phyloP scores from a whole-genome alignment of 768 basidiomycete genomes.

The Candolleomyces efflorescens region DNA sequence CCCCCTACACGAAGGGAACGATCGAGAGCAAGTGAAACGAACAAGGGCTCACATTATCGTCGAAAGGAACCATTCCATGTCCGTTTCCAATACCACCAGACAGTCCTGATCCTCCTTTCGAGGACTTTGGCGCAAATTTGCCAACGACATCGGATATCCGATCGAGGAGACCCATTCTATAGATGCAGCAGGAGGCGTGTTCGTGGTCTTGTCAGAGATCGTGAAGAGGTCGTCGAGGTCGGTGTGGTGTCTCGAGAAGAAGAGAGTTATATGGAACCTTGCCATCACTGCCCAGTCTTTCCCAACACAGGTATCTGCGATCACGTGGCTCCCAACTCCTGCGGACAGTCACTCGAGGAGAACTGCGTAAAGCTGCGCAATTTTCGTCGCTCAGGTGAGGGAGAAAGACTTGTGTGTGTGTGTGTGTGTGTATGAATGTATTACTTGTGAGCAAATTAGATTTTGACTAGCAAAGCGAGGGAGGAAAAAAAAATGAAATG shows the following conservation, averaged over 20 bases:
- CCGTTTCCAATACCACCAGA: constrained; percentile 57
- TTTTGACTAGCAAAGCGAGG: constrained; percentile 3
- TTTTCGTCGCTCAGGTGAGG: too few species aligned
- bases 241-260: not conserved
- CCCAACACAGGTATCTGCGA: not conserved
- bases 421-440: too few species aligned
- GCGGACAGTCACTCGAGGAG: too few species aligned
- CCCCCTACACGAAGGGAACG: not conserved
- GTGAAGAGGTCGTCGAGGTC: not conserved
- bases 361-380: too few species aligned
- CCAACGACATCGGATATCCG: constrained; percentile 47
- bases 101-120: constrained; percentile 34
- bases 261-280: not conserved
- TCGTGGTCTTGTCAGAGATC: not conserved
- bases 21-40: not conserved
- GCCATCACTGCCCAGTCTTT: not conserved
- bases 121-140: constrained; percentile 39
- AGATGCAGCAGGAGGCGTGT: not conserved
- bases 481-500: not conserved
- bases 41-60: constrained; percentile 64
- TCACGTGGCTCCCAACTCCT: too few species aligned
- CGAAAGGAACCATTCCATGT: constrained; percentile 55
- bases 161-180: constrained; percentile 53
- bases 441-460: not conserved
- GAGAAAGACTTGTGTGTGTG: too few species aligned